Evolutionary conservation across 345 rosid genomes (phyloP).

Genomic region (Pseudoturritis turrita): DNA sequence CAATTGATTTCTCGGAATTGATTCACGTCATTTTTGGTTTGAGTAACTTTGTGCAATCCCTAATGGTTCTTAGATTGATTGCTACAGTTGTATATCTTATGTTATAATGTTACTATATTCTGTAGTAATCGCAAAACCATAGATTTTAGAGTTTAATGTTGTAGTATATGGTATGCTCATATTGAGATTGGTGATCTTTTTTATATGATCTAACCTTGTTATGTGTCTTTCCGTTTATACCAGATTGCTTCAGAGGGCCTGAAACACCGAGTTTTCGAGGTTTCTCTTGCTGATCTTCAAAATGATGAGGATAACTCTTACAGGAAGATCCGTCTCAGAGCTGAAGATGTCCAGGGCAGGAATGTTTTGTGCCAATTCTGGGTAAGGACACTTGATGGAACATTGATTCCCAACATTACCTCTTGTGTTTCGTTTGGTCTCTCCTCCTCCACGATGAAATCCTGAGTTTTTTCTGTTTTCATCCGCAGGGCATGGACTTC

Average conservation of each 20-base stretch:
- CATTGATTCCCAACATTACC: not conserved
- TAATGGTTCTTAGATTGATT: not conserved
- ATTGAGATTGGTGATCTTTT: not conserved
- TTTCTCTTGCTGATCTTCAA: conserved; percentile 89
- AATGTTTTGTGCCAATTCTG: conserved; percentile 91
- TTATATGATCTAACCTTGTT: not conserved
- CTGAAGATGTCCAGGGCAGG: conserved; percentile 90
- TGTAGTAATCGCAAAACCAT: not conserved
- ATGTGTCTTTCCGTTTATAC: not conserved
- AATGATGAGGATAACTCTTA: conserved; percentile 75
- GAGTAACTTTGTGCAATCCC: not conserved
- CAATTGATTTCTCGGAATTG: not conserved
- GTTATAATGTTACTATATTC: not conserved
- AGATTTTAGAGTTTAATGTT: not conserved
- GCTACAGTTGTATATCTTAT: not conserved
- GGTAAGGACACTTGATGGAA: conserved; percentile 36
- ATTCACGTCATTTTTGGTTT: not conserved
- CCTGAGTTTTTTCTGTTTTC: not conserved
- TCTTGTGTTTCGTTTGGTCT: not conserved
- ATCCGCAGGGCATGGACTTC: conserved; percentile 60
- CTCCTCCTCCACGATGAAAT: not conserved
- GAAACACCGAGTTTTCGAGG: conserved; percentile 86
- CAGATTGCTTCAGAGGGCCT: conserved; percentile 98
- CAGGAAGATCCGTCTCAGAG: conserved; percentile 92
- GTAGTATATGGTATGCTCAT: not conserved